phyloP scores from a whole-genome alignment of 2,329 filamentous ascomycete species.

The Cordyceps cateniannulata region DNA sequence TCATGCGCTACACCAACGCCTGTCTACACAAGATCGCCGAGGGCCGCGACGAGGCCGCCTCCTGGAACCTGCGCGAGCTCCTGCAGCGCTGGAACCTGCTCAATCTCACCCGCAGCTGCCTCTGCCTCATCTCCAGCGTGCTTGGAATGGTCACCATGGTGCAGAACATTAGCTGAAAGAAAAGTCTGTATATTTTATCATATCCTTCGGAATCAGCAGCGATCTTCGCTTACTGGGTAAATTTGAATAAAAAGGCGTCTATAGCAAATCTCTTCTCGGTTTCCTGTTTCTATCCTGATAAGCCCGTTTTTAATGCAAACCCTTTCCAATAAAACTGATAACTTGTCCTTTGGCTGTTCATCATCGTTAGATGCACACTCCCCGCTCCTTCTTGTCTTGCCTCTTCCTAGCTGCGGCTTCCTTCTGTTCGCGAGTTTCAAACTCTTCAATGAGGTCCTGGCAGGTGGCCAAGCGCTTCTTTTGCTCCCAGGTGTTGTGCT shows the following conservation, averaged over 20 bases:
- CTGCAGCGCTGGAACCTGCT: constrained; percentile 20
- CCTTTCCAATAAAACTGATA: not conserved
- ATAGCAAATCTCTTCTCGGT: not conserved
- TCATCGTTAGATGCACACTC: not conserved
- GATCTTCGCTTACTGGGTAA: not conserved
- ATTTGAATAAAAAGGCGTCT: not conserved
- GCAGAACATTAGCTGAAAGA: constrained; percentile 1
- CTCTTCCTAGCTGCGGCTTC: not conserved
- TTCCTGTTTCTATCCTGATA: not conserved
- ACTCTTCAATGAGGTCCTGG: constrained; percentile 27
- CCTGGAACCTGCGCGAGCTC: constrained; percentile 15
- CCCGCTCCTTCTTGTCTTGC: not conserved
- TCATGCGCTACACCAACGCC: constrained; percentile 32
- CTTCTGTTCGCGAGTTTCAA: constrained; percentile 20
- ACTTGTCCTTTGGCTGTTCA: not conserved
- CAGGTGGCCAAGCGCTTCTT: constrained; percentile 37
- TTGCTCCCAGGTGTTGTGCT: constrained; percentile 49
- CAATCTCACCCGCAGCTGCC: constrained; percentile 25
- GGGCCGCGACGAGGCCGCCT: constrained; percentile 13
- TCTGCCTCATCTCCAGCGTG: constrained; percentile 25
- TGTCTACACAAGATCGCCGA: constrained; percentile 22
- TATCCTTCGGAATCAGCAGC: no score
- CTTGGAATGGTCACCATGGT: constrained; percentile 13
- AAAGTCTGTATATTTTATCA: not conserved
- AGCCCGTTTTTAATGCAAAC: not conserved